Percentiles rank a stretch among this genome's conserved stretches.
Conservation (phyloP, 495 filamentous ascomycete species). For the Platismatia glauca region DNA sequence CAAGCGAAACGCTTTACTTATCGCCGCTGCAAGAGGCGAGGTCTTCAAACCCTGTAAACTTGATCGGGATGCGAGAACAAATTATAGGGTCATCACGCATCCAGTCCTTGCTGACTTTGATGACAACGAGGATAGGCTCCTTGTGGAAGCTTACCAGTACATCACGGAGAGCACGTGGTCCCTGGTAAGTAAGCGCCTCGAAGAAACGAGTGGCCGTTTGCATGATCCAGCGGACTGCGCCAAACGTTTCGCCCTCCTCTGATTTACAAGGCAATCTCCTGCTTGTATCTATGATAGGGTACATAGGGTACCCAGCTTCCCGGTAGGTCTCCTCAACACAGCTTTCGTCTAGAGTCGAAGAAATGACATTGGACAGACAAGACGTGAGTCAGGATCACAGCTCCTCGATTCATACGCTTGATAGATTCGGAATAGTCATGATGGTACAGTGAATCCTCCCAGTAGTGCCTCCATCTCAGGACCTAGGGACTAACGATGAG, state of each 20-base stretch:
- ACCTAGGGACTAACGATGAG: not conserved
- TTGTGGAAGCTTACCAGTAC: conserved; percentile 14
- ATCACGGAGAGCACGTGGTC: conserved; percentile 15
- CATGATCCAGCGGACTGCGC: conserved; percentile 17
- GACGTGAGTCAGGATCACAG: not conserved
- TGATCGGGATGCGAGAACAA: conserved; percentile 5
- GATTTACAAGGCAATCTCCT: not conserved
- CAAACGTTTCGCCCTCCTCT: conserved; percentile 8
- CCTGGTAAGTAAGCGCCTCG: conserved; percentile 17
- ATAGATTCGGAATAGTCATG: not conserved
- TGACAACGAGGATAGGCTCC: conserved; percentile 13
- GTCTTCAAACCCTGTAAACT: conserved; percentile 9
- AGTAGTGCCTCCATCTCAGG: not conserved
- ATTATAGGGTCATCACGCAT: not conserved
- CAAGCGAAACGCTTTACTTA: conserved; percentile 25
- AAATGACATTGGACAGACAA: not conserved
- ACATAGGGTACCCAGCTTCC: no score
- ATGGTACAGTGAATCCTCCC: not conserved
- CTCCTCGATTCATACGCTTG: not conserved
- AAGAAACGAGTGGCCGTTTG: conserved; percentile 5
- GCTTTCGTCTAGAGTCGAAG: not conserved
- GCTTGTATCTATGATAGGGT: not conserved
- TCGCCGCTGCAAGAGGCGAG: conserved; percentile 24
- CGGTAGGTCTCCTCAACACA: not conserved
- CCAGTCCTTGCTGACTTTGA: conserved; percentile 6